Conservation (phyloP, 169 alveolate genomes). For the Eimeria falciformis region DNA sequence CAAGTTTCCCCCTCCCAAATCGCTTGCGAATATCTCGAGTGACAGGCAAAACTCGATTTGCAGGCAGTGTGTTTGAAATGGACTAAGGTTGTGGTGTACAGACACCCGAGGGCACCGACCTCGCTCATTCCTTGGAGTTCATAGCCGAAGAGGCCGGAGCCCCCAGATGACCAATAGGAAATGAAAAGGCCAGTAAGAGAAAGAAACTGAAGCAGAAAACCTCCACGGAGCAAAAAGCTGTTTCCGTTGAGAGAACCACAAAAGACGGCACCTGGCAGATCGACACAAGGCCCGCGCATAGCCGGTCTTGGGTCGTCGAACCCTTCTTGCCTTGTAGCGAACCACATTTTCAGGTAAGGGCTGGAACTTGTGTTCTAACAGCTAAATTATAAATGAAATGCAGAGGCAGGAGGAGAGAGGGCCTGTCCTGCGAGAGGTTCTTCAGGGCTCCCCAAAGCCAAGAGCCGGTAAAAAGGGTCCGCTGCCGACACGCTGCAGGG, state of each 20-base stretch:
- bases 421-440: background rate
- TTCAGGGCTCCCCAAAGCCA: background rate
- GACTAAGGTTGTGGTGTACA: too few relatives aligned
- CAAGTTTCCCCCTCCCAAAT: too few relatives aligned
- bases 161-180: conserved; percentile 88
- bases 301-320: conserved; percentile 91
- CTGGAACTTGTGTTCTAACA: background rate
- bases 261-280: conserved; percentile 84
- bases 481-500: conserved; percentile 46
- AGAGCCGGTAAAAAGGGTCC: background rate
- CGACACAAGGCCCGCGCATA: conserved; percentile 90
- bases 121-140: conserved; percentile 89
- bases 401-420: background rate
- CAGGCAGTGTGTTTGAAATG: too few relatives aligned
- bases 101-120: conserved; percentile 51
- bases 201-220: conserved; percentile 88
- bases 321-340: conserved; percentile 92
- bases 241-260: conserved; percentile 66
- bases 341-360: conserved; percentile 85
- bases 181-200: conserved; percentile 87
- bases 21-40: too few relatives aligned
- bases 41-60: too few relatives aligned
- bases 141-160: conserved; percentile 90
- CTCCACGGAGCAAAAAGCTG: conserved; percentile 86
- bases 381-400: background rate